phyloP scores from a whole-genome alignment of 164 flowering plant genomes.

The Piper longum region DNA sequence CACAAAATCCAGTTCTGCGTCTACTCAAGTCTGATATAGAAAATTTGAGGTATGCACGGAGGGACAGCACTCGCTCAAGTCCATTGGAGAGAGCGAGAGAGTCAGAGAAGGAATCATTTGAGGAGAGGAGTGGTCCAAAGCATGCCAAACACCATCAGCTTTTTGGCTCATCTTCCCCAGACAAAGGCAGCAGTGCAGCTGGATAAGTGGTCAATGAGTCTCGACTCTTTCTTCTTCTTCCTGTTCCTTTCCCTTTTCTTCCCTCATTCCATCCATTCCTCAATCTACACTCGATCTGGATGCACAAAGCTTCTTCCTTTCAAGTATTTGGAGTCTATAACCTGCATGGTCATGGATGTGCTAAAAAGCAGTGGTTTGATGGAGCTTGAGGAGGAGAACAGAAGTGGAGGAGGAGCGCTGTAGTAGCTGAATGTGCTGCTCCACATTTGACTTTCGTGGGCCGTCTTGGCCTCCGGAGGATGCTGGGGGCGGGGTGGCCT shows the following conservation, averaged over 20 bases:
- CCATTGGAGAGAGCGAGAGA: background rate
- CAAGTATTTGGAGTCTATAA: background rate
- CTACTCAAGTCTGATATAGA: too few relatives aligned
- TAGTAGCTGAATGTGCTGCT: background rate
- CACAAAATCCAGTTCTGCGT: too few relatives aligned
- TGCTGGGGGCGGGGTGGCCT: background rate
- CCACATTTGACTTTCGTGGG: background rate
- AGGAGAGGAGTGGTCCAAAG: background rate
- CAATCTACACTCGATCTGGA: background rate
- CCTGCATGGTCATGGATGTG: too few relatives aligned
- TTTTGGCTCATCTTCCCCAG: background rate
- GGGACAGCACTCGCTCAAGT: background rate
- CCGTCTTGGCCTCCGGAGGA: background rate
- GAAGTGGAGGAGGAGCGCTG: background rate
- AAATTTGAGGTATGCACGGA: background rate
- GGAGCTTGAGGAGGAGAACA: background rate
- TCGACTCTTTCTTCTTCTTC: too few relatives aligned
- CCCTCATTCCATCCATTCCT: background rate
- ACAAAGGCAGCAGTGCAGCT: too few relatives aligned
- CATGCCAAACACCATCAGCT: background rate
- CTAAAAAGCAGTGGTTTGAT: background rate
- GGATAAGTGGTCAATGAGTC: too few relatives aligned
- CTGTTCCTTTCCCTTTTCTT: background rate
- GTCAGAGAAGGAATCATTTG: slow-evolving; percentile 1
- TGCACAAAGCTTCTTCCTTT: background rate